Evolutionary conservation across 2,329 filamentous ascomycete genomes (phyloP).

Genomic region (Cladosporium sp.): DNA sequence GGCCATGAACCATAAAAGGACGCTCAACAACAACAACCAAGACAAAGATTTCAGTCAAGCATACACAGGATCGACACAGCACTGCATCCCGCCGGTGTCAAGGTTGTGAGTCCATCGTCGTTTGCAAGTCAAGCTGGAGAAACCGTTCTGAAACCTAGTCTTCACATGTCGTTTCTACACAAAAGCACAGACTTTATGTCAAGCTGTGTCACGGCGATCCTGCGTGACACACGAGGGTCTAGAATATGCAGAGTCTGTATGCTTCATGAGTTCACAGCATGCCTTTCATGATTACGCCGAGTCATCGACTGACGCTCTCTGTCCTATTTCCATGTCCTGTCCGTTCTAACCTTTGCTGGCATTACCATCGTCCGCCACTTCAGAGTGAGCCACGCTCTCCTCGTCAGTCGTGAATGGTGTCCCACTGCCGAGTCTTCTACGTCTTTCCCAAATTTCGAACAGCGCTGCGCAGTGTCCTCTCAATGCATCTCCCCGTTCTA

Average conservation of each 20-base stretch:
- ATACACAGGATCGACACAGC: constrained; percentile 12
- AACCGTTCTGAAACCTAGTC: constrained; percentile 11
- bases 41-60: neutral
- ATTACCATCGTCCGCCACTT: constrained; percentile 1
- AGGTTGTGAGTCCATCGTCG: constrained; percentile 1
- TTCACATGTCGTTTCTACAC: constrained; percentile 6
- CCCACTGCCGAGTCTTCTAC: constrained; percentile 6
- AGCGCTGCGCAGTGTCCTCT: constrained; percentile 5
- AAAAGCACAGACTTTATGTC: constrained; percentile 5
- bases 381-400: constrained; percentile 9
- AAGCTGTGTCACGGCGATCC: constrained; percentile 7
- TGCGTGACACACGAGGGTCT: constrained; percentile 10
- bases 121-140: constrained; percentile 14
- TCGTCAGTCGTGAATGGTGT: constrained; percentile 3
- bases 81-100: constrained; percentile 6
- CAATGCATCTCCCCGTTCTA: neutral
- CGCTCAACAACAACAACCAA: constrained; percentile 16
- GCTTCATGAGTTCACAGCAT: constrained; percentile 12
- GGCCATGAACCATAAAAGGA: constrained; percentile 10
- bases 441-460: neutral
- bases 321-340: constrained; percentile 3
- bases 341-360: constrained; percentile 9
- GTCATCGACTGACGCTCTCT: constrained; percentile 3
- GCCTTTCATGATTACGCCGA: constrained; percentile 2
- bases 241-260: constrained; percentile 2